Base-by-base conservation (phyloP, 768 basidiomycete species). In the Polyporus arcularius region DNA sequence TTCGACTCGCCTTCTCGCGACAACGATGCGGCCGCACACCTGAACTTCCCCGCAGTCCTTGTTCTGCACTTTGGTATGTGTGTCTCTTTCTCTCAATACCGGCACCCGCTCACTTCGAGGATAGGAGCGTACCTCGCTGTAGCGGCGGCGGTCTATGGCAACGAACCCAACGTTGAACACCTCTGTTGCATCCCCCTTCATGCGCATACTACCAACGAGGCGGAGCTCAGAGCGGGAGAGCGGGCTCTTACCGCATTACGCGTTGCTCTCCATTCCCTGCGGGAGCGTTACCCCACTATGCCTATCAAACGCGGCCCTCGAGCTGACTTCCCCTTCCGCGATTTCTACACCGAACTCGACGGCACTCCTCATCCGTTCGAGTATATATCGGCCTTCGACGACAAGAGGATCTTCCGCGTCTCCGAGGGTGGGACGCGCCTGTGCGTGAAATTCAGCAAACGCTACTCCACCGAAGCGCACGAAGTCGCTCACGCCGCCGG, bases 11-110 rank as follows among this genome's bases (percentile, higher is more conserved):
- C 35, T 35, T 35, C 35, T 7, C 6, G 15, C 21, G 5, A 6
- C 21, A 7, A 26, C 12, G 9, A 5, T 4, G n/a, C 28, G 5
- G 11, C 30, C 6, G 40, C 16, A 16, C 40, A 26, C 8, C 12
- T 54, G 16, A 54, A 54, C 21, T 54, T 54, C 10, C 53, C 53
- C 9, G 41, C 31, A 1, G 26, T 55, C 18, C 41, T 55, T 15
- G 42, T 55, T 31, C n/a, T 55, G 26, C 54, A 55, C 42, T 55
- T 55, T 26, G 54, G 54, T 55, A 45, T 7, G 54, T 55, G 4
- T 28, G 5, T 26, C 31, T 26, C 21, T 26, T 11, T 45, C 21
- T 30, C 18, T 21, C 21, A 10, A 4, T 16, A 2, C 18, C 9
- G 14, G 10, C 6, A 26, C 39, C 4, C n/a, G 40, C 41, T 55